phyloP scores from a whole-genome alignment of 805 yeast genomes.

The Candida tammaniensis region DNA sequence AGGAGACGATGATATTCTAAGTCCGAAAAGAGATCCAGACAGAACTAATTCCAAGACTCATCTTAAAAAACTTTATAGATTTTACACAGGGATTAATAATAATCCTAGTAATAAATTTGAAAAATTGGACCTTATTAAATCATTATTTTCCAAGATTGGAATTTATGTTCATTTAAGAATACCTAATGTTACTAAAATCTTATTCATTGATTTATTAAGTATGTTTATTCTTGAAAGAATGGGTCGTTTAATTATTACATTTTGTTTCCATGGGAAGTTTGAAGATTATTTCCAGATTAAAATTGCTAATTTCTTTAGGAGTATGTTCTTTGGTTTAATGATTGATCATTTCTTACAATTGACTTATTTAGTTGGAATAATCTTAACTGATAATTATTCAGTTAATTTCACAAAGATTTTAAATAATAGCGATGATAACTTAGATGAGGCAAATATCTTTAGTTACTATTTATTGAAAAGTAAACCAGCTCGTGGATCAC shows the following conservation, averaged over 20 bases:
- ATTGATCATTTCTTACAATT: slow-evolving; percentile 61
- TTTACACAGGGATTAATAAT: slow-evolving; percentile 27
- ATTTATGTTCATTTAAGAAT: slow-evolving; percentile 7
- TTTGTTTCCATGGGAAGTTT: slow-evolving; percentile 15
- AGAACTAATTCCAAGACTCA: slow-evolving; percentile 3
- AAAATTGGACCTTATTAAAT: slow-evolving; percentile 5
- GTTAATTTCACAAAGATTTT: slow-evolving; percentile 58
- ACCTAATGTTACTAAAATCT: slow-evolving; percentile 24
- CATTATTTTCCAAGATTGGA: slow-evolving; percentile 1
- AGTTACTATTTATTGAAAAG: slow-evolving; percentile 9
- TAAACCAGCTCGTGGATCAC: slow-evolving; percentile 15
- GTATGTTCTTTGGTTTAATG: slow-evolving; percentile 42
- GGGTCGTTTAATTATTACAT: slow-evolving; percentile 9
- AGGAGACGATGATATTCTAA: slow-evolving; percentile 1
- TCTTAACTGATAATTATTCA: slow-evolving; percentile 65
- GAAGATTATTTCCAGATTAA: slow-evolving; percentile 11
- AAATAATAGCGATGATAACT: slow-evolving; percentile 8
- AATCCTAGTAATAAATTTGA: slow-evolving; percentile 10
- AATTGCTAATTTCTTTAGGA: slow-evolving; percentile 11
- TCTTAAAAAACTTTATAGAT: slow-evolving; percentile 23
- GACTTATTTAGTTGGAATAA: slow-evolving; percentile 62
- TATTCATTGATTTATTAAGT: slow-evolving; percentile 19
- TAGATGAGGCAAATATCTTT: slow-evolving; percentile 7
- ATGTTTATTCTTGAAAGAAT: slow-evolving; percentile 9
- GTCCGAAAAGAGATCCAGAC: background rate